A percentile compares a stretch with the other conserved stretches of the same genome.
These are phyloP conservation scores for Fusarium xylarioides DNA, from an alignment of 2,329 filamentous ascomycete genomes.

Conservation along the genomic window DNA sequence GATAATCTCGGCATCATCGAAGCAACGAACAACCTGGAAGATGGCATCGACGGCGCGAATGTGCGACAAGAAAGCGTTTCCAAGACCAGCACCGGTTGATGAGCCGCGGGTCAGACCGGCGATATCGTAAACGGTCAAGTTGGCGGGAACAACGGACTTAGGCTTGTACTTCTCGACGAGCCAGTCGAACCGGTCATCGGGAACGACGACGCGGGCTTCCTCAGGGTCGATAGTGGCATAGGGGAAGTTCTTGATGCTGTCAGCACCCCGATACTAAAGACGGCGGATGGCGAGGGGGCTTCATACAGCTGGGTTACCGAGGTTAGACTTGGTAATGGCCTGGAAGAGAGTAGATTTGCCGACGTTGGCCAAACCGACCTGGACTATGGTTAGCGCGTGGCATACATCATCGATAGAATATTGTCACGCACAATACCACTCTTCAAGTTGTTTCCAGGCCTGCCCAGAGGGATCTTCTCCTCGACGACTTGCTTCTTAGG, in stretches of 20 bases:
- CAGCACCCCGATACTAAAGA: constrained; percentile 51
- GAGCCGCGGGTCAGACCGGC: constrained; percentile 95
- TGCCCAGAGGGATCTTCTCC: constrained; percentile 95
- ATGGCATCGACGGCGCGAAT: constrained; percentile 98
- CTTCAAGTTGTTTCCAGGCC: constrained; percentile 98
- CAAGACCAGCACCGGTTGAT: constrained; percentile 95
- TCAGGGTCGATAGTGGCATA: constrained; percentile 99
- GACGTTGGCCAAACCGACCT: constrained; percentile 99
- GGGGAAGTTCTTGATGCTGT: constrained; percentile 82
- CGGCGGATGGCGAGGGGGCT: constrained; percentile 45
- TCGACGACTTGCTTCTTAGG: constrained; percentile 93
- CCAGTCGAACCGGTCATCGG: constrained; percentile 96
- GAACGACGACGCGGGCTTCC: constrained; percentile 96
- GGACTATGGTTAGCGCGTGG: constrained; percentile 43
- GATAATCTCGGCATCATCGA: constrained; percentile 99
- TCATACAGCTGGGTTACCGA: constrained; percentile 95
- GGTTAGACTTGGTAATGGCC: constrained; percentile 95
- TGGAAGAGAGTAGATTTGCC: constrained; percentile 99
- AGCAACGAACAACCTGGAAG: constrained; percentile 95
- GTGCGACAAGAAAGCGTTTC: constrained; percentile 97
- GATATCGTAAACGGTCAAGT: constrained; percentile 98
- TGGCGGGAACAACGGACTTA: constrained; percentile 95
- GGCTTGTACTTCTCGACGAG: constrained; percentile 96
- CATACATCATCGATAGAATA: neutral
- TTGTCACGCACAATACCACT: constrained; percentile 86